These are phyloP conservation scores for Porodaedalea pini DNA, from an alignment of 1,284 basidiomycete species.

Conservation along the genomic window DNA sequence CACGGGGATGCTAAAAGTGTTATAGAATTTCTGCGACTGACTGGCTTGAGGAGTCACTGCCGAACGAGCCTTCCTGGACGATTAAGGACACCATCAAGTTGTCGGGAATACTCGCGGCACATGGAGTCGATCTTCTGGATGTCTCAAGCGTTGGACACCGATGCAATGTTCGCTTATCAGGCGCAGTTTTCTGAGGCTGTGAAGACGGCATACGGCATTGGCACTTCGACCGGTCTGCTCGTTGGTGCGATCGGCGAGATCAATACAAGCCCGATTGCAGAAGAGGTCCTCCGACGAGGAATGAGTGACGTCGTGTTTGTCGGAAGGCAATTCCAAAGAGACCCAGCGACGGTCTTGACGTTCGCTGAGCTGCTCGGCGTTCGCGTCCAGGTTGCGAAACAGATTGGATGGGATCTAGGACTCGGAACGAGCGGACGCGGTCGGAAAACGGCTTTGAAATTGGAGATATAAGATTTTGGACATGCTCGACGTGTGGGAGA, in stretches of 20 bases:
- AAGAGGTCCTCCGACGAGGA: conserved; percentile 37
- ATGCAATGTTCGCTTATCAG: conserved; percentile 28
- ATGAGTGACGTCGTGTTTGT: conserved; percentile 44
- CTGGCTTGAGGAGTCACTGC: conserved; percentile 48
- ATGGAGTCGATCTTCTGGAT: conserved; percentile 58
- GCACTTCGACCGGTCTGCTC: conserved; percentile 29
- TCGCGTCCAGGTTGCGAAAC: conserved; percentile 29
- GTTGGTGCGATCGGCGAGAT: conserved; percentile 51
- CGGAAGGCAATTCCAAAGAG: conserved; percentile 56
- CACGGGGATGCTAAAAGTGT: conserved; percentile 32
- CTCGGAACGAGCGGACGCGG: conserved; percentile 30
- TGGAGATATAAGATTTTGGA: background rate
- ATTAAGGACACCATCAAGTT: conserved; percentile 51
- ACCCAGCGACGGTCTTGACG: conserved; percentile 45
- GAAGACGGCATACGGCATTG: conserved; percentile 32
- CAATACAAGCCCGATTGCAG: conserved; percentile 41
- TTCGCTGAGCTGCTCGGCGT: conserved; percentile 28
- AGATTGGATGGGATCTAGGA: conserved; percentile 34
- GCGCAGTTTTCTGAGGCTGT: conserved; percentile 43
- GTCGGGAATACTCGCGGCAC: conserved; percentile 45
- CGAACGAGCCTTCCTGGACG: conserved; percentile 47
- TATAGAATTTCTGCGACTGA: conserved; percentile 52
- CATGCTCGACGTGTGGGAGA: no score
- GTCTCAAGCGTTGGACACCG: conserved; percentile 47
- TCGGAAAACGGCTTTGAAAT: no score